These are phyloP conservation scores for Venturia oleaginea DNA, from an alignment of 2,329 filamentous ascomycete species.

Conservation along the genomic window DNA sequence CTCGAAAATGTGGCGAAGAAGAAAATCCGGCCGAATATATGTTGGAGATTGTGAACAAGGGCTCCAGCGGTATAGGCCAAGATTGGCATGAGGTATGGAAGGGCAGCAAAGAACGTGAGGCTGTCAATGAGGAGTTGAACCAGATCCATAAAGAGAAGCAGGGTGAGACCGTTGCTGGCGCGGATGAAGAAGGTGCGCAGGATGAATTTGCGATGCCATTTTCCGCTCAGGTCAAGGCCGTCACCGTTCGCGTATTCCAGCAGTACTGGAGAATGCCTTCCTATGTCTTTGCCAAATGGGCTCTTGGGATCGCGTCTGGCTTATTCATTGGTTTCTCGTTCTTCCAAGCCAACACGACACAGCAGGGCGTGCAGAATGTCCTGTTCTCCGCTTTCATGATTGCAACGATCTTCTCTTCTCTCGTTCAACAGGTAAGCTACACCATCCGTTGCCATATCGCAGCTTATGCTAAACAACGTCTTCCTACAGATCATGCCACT, in stretches of 20 bases:
- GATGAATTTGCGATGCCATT: conserved; percentile 37
- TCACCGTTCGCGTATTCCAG: conserved; percentile 35
- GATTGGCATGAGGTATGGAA: conserved; percentile 78
- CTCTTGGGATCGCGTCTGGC: neutral
- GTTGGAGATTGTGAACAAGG: conserved; percentile 37
- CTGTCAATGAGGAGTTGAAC: conserved; percentile 26
- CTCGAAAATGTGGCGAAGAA: conserved; percentile 44
- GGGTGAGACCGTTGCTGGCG: neutral
- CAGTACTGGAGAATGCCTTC: conserved; percentile 38
- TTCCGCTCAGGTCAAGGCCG: conserved; percentile 23
- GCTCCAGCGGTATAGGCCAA: conserved; percentile 39
- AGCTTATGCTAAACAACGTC: neutral
- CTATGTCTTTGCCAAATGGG: conserved; percentile 29
- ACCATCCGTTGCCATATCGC: neutral
- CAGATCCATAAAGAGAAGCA: conserved; percentile 2
- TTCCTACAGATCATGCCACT: conserved; percentile 45
- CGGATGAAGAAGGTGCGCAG: conserved; percentile 24
- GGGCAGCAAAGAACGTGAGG: conserved; percentile 21
- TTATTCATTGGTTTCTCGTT: conserved; percentile 34
- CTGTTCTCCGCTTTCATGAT: conserved; percentile 45
- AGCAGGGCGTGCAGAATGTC: conserved; percentile 36
- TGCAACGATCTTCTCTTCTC: conserved; percentile 28
- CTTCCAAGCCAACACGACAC: conserved; percentile 27
- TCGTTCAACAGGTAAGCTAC: conserved; percentile 32
- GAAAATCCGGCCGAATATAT: conserved; percentile 73